Evolutionary conservation across 768 basidiomycete genomes (phyloP).

Genomic region (Antrodiella citrinella): DNA sequence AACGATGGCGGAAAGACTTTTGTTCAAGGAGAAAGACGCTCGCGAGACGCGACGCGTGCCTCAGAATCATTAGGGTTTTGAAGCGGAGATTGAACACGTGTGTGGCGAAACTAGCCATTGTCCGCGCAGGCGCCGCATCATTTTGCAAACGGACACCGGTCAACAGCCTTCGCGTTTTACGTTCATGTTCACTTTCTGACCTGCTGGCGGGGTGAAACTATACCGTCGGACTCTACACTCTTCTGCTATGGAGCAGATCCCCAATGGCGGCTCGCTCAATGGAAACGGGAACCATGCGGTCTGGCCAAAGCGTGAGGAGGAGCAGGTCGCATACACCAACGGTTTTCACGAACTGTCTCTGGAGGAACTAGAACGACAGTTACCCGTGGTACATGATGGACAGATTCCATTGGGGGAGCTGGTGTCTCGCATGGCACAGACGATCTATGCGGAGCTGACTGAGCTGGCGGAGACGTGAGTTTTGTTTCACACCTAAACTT

Average conservation of each 20-base stretch:
- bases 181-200: neutral
- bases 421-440: conserved; percentile 67
- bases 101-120: neutral
- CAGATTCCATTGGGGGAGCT: conserved; percentile 69
- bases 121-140: neutral
- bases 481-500: conserved; percentile 1
- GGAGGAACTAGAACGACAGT: conserved; percentile 63
- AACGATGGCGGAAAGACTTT: too few species aligned
- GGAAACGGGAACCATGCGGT: neutral
- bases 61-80: neutral
- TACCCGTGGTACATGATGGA: conserved; percentile 65
- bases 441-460: conserved; percentile 74
- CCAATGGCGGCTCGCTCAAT: neutral
- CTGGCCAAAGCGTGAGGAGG: neutral
- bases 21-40: too few species aligned
- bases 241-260: neutral
- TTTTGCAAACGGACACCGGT: neutral
- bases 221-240: neutral
- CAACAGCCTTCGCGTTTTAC: neutral
- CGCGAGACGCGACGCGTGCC: neutral
- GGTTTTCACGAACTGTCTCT: conserved; percentile 31
- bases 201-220: neutral
- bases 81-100: neutral
- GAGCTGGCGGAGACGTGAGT: conserved; percentile 84
- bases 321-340: conserved; percentile 14